These are phyloP conservation scores for Trypanosoma cruzi DNA, from an alignment of 208 protist species.

Conservation along the genomic window DNA sequence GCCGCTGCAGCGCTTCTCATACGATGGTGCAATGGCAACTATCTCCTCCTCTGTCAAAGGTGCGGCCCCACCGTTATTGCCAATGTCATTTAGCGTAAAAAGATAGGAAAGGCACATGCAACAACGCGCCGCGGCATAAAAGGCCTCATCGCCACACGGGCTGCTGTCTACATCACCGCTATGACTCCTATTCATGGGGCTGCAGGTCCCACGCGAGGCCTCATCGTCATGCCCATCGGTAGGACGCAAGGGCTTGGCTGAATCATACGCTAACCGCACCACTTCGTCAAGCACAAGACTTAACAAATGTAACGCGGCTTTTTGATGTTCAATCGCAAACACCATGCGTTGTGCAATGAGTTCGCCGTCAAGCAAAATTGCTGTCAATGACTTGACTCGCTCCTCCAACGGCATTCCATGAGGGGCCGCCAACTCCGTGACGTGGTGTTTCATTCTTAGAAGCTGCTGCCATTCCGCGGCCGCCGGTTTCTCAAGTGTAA, in stretches of 20 bases:
- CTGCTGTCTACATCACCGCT: neutral
- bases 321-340: slow-evolving; percentile 72
- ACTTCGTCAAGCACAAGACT: slow-evolving; percentile 77
- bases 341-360: slow-evolving; percentile 61
- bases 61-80: slow-evolving; percentile 11
- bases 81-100: slow-evolving; percentile 35
- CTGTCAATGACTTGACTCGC: slow-evolving; percentile 12
- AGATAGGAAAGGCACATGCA: slow-evolving; percentile 29
- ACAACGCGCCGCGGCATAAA: slow-evolving; percentile 18
- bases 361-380: slow-evolving; percentile 24
- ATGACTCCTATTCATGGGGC: too few species aligned
- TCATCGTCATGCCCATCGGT: neutral
- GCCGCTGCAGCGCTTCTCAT: neutral
- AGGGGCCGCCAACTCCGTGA: neutral
- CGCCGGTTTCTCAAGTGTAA: slow-evolving; percentile 22
- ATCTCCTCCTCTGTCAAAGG: slow-evolving; percentile 22
- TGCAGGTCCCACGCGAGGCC: neutral
- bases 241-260: slow-evolving; percentile 19
- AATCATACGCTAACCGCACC: slow-evolving; percentile 51
- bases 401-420: slow-evolving; percentile 9
- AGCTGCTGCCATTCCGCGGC: slow-evolving; percentile 23
- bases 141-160: slow-evolving; percentile 1
- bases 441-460: slow-evolving; percentile 15
- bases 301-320: slow-evolving; percentile 52
- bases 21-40: neutral